phyloP scores from a whole-genome alignment of 768 basidiomycete species.

The Tremella mesenterica region DNA sequence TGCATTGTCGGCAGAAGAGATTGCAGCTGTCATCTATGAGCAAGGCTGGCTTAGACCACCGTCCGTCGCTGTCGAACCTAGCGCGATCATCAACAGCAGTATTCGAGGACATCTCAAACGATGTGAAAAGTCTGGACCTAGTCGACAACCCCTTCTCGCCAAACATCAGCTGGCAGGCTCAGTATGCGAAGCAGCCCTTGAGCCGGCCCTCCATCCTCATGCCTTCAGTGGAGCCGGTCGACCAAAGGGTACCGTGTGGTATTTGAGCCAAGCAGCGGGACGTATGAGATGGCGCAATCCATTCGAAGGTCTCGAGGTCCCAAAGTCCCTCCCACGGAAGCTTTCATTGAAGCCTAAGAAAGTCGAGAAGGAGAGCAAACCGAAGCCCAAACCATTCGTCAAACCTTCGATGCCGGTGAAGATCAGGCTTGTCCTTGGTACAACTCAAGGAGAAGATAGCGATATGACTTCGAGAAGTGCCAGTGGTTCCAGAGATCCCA shows the following conservation, averaged over 20 bases:
- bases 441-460: slow-evolving; percentile 6
- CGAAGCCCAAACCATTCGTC: not conserved
- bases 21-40: slow-evolving; percentile 24
- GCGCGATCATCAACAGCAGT: slow-evolving; percentile 26
- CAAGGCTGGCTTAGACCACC: slow-evolving; percentile 36
- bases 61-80: slow-evolving; percentile 33
- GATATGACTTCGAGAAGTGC: not conserved
- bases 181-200: slow-evolving; percentile 24
- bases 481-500: not conserved
- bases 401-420: slow-evolving; percentile 15
- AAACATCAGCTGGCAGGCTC: slow-evolving; percentile 36
- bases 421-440: slow-evolving; percentile 14
- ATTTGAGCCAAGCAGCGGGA: slow-evolving; percentile 8
- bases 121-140: slow-evolving; percentile 19
- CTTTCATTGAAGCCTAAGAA: slow-evolving; percentile 17
- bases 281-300: slow-evolving; percentile 32
- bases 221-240: slow-evolving; percentile 20
- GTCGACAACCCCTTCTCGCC: slow-evolving; percentile 22
- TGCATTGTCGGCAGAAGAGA: slow-evolving; percentile 33
- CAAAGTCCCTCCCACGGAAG: slow-evolving; percentile 23
- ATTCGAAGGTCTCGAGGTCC: slow-evolving; percentile 31
- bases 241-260: slow-evolving; percentile 37
- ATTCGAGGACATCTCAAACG: slow-evolving; percentile 33
- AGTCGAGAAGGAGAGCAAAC: slow-evolving; percentile 11
- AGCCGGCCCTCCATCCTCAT: slow-evolving; percentile 32